Evolutionary conservation across 192 early-diverging fungal genomes (phyloP).

Genomic region (Backusella luteola): DNA sequence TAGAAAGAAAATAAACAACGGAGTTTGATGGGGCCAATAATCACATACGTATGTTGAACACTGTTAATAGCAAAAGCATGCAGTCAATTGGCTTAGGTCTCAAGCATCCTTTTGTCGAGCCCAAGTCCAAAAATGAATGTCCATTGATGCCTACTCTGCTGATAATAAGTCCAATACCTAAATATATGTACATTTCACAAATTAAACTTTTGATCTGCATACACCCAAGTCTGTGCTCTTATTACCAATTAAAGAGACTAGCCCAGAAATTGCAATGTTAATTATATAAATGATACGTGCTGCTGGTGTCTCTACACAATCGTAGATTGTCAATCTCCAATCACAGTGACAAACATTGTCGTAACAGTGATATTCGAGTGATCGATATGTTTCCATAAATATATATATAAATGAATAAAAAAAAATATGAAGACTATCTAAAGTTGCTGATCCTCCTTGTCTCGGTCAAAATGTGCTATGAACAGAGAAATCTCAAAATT

Average conservation of each 20-base stretch:
- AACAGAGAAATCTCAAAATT: neutral
- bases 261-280: constrained; percentile 16
- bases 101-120: constrained; percentile 13
- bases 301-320: constrained; percentile 18
- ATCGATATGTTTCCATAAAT: constrained; percentile 1
- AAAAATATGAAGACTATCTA: neutral
- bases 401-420: neutral
- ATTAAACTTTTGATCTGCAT: neutral
- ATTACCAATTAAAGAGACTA: constrained; percentile 27
- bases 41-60: constrained; percentile 26
- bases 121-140: constrained; percentile 15
- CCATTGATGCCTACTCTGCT: constrained; percentile 21
- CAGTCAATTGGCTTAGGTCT: constrained; percentile 35
- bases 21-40: neutral
- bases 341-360: constrained; percentile 23
- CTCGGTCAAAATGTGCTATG: neutral
- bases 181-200: neutral
- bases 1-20: neutral
- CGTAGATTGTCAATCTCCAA: constrained; percentile 19
- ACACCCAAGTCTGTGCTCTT: neutral
- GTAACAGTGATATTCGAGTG: neutral
- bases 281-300: constrained; percentile 21
- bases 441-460: neutral
- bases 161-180: constrained; percentile 16
- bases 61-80: constrained; percentile 18